A percentile compares a stretch with the other conserved stretches of the same genome.
Evolutionary conservation across 2,329 filamentous ascomycete species (phyloP).

Genomic region (Penicillium freii): DNA sequence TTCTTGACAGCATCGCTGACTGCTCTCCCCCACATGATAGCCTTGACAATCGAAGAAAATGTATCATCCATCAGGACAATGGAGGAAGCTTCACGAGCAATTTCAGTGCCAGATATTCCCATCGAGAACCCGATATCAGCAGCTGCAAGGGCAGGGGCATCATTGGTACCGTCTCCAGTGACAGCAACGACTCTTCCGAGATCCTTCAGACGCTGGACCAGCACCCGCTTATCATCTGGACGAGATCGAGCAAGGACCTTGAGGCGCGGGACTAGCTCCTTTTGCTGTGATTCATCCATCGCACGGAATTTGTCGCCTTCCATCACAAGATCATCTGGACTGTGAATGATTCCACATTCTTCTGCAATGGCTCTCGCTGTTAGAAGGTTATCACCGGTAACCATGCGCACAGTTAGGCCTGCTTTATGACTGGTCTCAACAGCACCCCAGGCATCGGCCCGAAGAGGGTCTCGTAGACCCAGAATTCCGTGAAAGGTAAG

Average conservation of each 20-base stretch:
- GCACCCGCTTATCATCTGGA: conserved; percentile 58
- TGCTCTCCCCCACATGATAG: conserved; percentile 59
- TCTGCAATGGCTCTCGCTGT: conserved; percentile 67
- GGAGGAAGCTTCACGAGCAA: conserved; percentile 60
- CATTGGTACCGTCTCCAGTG: conserved; percentile 61
- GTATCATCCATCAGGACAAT: conserved; percentile 55
- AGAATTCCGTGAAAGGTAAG: conserved; percentile 65
- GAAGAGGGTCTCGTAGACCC: conserved; percentile 65
- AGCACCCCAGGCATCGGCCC: conserved; percentile 59
- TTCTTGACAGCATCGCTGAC: conserved; percentile 61
- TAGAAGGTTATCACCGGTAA: conserved; percentile 64
- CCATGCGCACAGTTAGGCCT: conserved; percentile 64
- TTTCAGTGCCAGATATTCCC: conserved; percentile 60
- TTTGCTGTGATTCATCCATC: conserved; percentile 53
- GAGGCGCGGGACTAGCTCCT: conserved; percentile 51
- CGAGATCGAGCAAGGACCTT: conserved; percentile 59
- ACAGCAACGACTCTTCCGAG: conserved; percentile 56
- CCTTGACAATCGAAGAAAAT: conserved; percentile 59
- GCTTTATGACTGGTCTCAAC: conserved; percentile 61
- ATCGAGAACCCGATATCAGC: conserved; percentile 63
- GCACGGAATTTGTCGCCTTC: conserved; percentile 60
- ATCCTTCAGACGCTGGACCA: conserved; percentile 55
- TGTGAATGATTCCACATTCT: conserved; percentile 60
- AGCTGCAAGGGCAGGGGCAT: conserved; percentile 57
- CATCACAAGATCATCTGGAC: conserved; percentile 54